Evolutionary conservation across 78 protist species (phyloP).

Genomic region (Dictyostelium citrinum): DNA sequence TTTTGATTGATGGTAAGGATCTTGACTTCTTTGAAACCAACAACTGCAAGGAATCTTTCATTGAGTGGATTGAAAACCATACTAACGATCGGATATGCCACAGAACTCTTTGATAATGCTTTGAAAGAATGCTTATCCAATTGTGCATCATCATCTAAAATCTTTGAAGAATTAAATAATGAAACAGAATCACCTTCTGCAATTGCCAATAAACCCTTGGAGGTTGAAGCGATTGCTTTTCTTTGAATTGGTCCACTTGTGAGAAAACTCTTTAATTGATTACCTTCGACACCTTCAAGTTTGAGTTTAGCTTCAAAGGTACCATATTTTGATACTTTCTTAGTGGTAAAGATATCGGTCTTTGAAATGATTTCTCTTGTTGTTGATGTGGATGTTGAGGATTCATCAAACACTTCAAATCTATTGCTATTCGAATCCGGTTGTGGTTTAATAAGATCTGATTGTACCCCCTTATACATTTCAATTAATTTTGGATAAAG

Average conservation of each 20-base stretch:
- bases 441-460: neutral
- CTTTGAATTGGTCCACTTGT: slow-evolving; percentile 44
- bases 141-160: slow-evolving; percentile 41
- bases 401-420: neutral
- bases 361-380: slow-evolving; percentile 7
- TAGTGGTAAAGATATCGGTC: slow-evolving; percentile 15
- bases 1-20: slow-evolving; percentile 47
- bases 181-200: slow-evolving; percentile 46
- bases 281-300: slow-evolving; percentile 60
- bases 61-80: slow-evolving; percentile 55
- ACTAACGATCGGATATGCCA: slow-evolving; percentile 44
- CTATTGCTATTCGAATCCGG: neutral
- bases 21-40: slow-evolving; percentile 48
- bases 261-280: slow-evolving; percentile 6
- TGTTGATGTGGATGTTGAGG: neutral
- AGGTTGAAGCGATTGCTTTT: slow-evolving; percentile 15
- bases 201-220: slow-evolving; percentile 34
- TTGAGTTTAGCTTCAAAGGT: slow-evolving; percentile 59
- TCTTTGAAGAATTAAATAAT: slow-evolving; percentile 2
- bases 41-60: slow-evolving; percentile 66
- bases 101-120: slow-evolving; percentile 11
- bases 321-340: slow-evolving; percentile 39
- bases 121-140: slow-evolving; percentile 37
- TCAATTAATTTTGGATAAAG: slow-evolving; percentile 40
- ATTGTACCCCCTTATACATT: neutral